Evolutionary conservation across 805 yeast species (phyloP), one percentile per base, ranked within the genome.

Genomic region (Lachancea waltii): DNA sequence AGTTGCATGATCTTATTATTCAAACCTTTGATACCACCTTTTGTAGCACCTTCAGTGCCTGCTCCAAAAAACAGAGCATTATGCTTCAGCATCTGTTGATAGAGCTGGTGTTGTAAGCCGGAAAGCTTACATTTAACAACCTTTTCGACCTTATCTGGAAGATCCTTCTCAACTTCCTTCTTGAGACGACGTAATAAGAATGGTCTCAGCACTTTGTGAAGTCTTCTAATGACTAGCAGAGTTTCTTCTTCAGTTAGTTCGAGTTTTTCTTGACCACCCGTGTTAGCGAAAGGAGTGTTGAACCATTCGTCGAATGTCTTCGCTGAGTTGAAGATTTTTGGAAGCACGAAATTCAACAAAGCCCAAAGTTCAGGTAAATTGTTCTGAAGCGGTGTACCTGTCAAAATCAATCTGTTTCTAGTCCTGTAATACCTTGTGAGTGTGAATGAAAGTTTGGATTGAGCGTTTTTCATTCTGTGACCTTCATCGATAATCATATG

Each of bases 401-500:
- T 84, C 54, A 84, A 73, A 62, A 84, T 84, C 52, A 84, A 70
- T 63, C 94, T 70, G 55, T 84, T 77, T 55, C 80, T 79, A 1
- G 92, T 80, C 47, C 73, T 79, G 51, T 85, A 84, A 51, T 76
- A 81, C 39, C 72, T 76, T 24, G 81, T 76, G 48, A 84, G 74
- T 0, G 92, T 83, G 38, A 67, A 67, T 0, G 90, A 81, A 40
- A 84, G 64, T 54, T 83, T 84, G 3, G 90, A 81, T 41, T 75
- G 74, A 2, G 87, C 69, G 54, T 84, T 84, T 56, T 84, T 84
- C 87, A 84, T 80, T 64, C 94, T 70, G 61, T 84, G 95, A 60
- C 95, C 95, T 69, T 84, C 95, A 68, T 84, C 95, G 48, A 84
- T 84, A 47, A 84, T 82, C 90, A 84, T 84, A 58, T 85, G 90